Percentiles rank a stretch among this genome's conserved stretches.
These are phyloP conservation scores for Solanum tarapatanum DNA, from an alignment of 257 asterid species.

Conservation along the genomic window DNA sequence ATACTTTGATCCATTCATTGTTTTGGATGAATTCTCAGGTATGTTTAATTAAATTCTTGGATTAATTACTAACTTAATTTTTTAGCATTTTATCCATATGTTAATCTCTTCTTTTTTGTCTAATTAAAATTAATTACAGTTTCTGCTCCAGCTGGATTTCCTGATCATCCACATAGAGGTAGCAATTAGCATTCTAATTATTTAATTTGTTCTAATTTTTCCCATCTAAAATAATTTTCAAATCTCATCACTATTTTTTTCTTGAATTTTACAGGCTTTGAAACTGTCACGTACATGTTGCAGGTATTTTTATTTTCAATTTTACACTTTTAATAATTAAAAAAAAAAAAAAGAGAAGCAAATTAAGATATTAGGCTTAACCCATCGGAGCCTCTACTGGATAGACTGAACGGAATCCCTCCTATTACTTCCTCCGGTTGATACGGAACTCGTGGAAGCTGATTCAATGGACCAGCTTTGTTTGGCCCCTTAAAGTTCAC, in stretches of 20 bases:
- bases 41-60: not conserved
- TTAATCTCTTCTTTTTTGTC: not conserved
- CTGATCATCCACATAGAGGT: conserved; percentile 99
- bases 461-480: too few species aligned
- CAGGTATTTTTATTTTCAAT: conserved; percentile 34
- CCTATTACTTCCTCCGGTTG: too few species aligned
- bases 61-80: not conserved
- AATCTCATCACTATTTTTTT: not conserved
- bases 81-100: not conserved
- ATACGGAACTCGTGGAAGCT: too few species aligned
- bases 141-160: conserved; percentile 94
- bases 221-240: not conserved
- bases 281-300: conserved; percentile 89
- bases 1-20: conserved; percentile 79
- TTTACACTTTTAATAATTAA: not conserved
- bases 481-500: too few species aligned
- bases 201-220: not conserved
- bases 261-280: conserved; percentile 53
- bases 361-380: too few species aligned
- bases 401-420: too few species aligned
- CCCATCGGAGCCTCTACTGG: too few species aligned
- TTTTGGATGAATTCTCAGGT: conserved; percentile 87
- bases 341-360: too few species aligned
- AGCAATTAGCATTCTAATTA: not conserved
- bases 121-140: conserved; percentile 27